phyloP scores from a whole-genome alignment of 805 yeast genomes.

The Metschnikowia sp. region DNA sequence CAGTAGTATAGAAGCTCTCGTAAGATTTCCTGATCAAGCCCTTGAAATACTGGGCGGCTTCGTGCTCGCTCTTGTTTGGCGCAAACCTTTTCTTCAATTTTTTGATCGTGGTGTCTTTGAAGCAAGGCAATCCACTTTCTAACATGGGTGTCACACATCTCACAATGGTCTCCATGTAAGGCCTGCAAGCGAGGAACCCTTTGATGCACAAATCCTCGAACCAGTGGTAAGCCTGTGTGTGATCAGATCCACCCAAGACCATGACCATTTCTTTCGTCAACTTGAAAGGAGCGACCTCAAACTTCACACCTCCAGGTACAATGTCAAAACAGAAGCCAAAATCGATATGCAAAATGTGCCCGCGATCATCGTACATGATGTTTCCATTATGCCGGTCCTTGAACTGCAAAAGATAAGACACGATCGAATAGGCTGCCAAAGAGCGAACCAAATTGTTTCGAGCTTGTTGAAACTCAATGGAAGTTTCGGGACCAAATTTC shows the following conservation, averaged over 20 bases:
- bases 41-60: conserved; percentile 77
- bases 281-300: conserved; percentile 98
- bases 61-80: conserved; percentile 74
- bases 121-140: conserved; percentile 93
- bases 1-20: conserved; percentile 87
- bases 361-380: conserved; percentile 92
- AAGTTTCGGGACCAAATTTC: conserved; percentile 92
- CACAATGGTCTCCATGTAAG: conserved; percentile 80
- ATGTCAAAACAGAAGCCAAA: conserved; percentile 98
- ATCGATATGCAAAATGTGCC: conserved; percentile 93
- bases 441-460: conserved; percentile 91
- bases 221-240: conserved; percentile 86
- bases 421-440: conserved; percentile 89
- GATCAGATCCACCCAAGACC: conserved; percentile 88
- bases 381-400: conserved; percentile 99
- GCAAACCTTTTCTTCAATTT: conserved; percentile 77
- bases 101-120: conserved; percentile 82
- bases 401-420: conserved; percentile 86
- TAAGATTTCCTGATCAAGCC: conserved; percentile 73
- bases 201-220: conserved; percentile 94
- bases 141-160: conserved; percentile 90
- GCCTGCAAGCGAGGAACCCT: conserved; percentile 84
- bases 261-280: conserved; percentile 93
- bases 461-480: conserved; percentile 86
- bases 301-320: conserved; percentile 97